A percentile compares a stretch with the other conserved stretches of the same genome.
phyloP scores from a whole-genome alignment of 495 filamentous ascomycete genomes.

The Platismatia glauca region DNA sequence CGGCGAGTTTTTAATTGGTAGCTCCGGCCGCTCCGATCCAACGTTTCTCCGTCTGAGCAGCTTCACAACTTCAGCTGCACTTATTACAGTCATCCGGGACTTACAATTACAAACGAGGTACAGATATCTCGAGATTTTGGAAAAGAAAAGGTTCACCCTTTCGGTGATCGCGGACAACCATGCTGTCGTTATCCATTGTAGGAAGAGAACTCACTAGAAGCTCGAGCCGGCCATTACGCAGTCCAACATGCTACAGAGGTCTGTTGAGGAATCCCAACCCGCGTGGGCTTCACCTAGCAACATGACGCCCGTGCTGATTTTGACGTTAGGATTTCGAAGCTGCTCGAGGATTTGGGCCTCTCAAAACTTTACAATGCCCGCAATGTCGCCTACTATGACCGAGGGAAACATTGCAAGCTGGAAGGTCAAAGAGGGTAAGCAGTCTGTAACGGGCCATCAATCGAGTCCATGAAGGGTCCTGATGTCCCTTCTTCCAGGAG shows the following conservation, averaged over 20 bases:
- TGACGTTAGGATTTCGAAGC: constrained; percentile 49
- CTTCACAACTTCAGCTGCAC: not conserved
- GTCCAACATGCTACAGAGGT: constrained; percentile 17
- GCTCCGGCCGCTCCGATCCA: not conserved
- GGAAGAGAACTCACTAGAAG: constrained; percentile 9
- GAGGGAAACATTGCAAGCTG: constrained; percentile 72
- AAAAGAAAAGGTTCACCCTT: not conserved
- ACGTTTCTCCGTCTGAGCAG: not conserved
- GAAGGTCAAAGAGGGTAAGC: constrained; percentile 64
- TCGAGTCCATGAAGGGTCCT: not conserved
- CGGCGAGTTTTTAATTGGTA: too few species aligned
- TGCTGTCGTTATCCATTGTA: constrained; percentile 16
- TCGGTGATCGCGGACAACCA: not conserved
- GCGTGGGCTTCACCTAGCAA: not conserved
- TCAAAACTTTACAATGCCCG: constrained; percentile 76
- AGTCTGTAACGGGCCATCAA: not conserved
- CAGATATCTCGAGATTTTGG: not conserved
- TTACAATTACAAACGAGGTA: not conserved
- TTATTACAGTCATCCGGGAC: not conserved
- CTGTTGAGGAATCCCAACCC: not conserved
- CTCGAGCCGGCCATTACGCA: constrained; percentile 3
- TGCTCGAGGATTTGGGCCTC: constrained; percentile 52
- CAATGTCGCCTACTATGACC: constrained; percentile 81
- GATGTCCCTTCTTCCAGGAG: constrained; percentile 30
- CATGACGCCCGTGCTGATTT: not conserved